These are phyloP conservation scores for Pueraria montana DNA, from an alignment of 306 rosid species.

Conservation along the genomic window DNA sequence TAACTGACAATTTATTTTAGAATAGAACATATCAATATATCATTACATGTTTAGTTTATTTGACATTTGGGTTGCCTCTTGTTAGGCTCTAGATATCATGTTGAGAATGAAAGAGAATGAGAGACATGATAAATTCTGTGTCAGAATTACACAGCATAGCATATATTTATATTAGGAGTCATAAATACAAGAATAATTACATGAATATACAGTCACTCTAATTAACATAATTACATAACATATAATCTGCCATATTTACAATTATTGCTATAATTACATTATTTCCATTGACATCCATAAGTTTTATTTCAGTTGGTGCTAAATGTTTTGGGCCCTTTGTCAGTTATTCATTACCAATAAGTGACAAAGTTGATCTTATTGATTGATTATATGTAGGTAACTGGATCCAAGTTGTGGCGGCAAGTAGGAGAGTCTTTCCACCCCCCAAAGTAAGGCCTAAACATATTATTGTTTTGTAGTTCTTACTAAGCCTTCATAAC, in stretches of 20 bases:
- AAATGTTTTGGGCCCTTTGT: conserved; percentile 32
- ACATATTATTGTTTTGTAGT: conserved; percentile 29
- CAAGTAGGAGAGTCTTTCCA: conserved; percentile 95
- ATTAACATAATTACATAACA: not conserved
- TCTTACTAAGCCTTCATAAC: conserved; percentile 34
- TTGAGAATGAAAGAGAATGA: not conserved
- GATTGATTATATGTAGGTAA: conserved; percentile 66
- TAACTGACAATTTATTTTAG: not conserved
- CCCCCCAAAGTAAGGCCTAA: conserved; percentile 81
- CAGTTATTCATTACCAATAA: conserved; percentile 13
- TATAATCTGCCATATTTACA: not conserved
- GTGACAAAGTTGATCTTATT: conserved; percentile 35
- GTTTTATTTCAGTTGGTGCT: conserved; percentile 14
- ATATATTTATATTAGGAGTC: not conserved
- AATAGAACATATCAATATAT: conserved; percentile 10
- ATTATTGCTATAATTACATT: not conserved
- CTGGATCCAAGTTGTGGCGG: conserved; percentile 85
- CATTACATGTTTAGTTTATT: conserved; percentile 21
- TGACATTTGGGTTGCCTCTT: conserved; percentile 10
- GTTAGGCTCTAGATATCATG: not conserved
- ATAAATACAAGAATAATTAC: not conserved
- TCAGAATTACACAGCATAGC: not conserved
- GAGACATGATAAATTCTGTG: not conserved
- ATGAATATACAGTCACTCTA: not conserved
- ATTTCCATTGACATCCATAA: not conserved